phyloP scores from a whole-genome alignment of 169 alveolate genomes.

The Plasmodium chabaudi region DNA sequence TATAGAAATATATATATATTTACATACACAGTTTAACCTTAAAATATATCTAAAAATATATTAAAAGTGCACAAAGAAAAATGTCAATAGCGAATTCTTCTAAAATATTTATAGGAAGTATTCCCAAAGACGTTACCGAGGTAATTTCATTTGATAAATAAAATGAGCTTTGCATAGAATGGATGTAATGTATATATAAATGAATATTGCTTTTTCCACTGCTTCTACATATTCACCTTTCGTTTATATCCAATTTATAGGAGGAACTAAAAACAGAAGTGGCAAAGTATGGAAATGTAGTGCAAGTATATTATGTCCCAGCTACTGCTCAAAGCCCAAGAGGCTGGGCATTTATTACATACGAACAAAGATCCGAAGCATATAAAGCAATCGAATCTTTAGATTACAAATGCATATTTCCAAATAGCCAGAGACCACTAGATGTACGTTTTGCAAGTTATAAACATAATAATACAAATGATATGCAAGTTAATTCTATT shows the following conservation, averaged over 20 bases:
- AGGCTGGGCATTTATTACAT: constrained; percentile 87
- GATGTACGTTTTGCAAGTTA: constrained; percentile 73
- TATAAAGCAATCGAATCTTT: constrained; percentile 80
- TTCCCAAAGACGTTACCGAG: constrained; percentile 83
- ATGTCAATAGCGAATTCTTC: constrained; percentile 66
- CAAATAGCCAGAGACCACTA: constrained; percentile 75
- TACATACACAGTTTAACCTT: neutral
- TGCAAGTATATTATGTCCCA: constrained; percentile 83
- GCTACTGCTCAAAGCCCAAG: constrained; percentile 78
- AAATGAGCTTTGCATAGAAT: neutral
- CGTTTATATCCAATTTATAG: constrained; percentile 17
- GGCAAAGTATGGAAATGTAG: constrained; percentile 79
- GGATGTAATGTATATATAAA: neutral
- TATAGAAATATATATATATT: neutral
- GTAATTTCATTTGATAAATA: constrained; percentile 11
- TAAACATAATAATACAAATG: constrained; percentile 23
- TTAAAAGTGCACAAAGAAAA: constrained; percentile 6
- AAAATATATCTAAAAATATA: neutral
- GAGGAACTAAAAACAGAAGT: constrained; percentile 79
- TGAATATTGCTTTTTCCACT: neutral
- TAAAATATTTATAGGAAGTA: constrained; percentile 81
- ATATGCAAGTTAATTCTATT: constrained; percentile 72
- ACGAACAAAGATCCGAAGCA: constrained; percentile 76
- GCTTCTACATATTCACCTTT: neutral
- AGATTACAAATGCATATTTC: constrained; percentile 79